A percentile compares a stretch with the other conserved stretches of the same genome.
These are phyloP conservation scores for Leptodontidium sp. DNA, from an alignment of 2,329 filamentous ascomycete species.

Conservation along the genomic window DNA sequence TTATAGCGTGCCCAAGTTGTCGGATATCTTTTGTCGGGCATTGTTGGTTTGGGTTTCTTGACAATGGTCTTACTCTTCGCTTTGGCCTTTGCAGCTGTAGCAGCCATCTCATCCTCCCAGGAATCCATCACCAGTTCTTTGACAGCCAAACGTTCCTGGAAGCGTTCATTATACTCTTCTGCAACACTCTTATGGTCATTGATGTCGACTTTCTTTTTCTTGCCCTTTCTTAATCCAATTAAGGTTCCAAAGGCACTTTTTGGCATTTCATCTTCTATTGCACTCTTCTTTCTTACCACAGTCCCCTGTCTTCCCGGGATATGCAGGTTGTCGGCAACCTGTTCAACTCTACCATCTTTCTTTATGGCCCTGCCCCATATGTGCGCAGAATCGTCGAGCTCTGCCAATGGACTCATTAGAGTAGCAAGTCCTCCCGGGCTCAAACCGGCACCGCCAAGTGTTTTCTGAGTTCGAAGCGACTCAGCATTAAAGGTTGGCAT, in stretches of 20 bases:
- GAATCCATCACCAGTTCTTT: conserved; percentile 39
- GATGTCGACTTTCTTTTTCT: conserved; percentile 28
- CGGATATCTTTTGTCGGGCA: conserved; percentile 39
- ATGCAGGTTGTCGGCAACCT: conserved; percentile 20
- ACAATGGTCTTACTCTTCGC: conserved; percentile 39
- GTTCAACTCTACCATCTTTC: conserved; percentile 23
- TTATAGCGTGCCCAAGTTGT: conserved; percentile 42
- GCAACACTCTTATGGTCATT: conserved; percentile 27
- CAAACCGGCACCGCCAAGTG: background rate
- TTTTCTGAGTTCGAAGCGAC: conserved; percentile 5
- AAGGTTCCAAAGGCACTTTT: conserved; percentile 29
- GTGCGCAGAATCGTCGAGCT: conserved; percentile 25
- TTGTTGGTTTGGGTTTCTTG: conserved; percentile 33
- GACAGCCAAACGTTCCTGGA: conserved; percentile 34
- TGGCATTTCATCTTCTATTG: conserved; percentile 21
- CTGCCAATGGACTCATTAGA: conserved; percentile 9
- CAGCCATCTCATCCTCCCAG: conserved; percentile 41
- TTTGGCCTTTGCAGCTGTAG: conserved; percentile 37
- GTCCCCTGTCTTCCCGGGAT: conserved; percentile 19
- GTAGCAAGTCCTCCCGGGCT: background rate
- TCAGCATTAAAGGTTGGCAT: conserved; percentile 30
- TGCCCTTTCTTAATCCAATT: conserved; percentile 24
- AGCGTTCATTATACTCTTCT: conserved; percentile 33
- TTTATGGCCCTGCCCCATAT: conserved; percentile 29
- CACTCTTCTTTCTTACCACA: conserved; percentile 26